Percentiles rank a stretch among this genome's conserved stretches.
Conservation (phyloP, 192 early-diverging fungal species). For the Umbelopsis sp. region DNA sequence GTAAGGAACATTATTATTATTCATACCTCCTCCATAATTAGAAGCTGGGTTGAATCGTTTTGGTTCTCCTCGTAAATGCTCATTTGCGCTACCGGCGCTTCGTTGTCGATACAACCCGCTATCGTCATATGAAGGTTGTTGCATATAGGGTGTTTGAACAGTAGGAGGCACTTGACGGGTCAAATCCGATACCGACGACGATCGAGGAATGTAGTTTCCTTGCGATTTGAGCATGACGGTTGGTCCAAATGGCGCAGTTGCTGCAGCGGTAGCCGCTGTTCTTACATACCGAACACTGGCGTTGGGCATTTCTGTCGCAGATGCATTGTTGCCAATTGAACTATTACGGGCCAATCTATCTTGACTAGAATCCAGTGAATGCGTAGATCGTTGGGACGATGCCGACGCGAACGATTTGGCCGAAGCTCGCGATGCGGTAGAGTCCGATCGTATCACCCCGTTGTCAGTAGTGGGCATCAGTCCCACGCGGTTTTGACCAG, state of each 20-base stretch:
- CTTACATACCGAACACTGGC: constrained; percentile 18
- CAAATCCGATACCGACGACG: not conserved
- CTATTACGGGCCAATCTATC: constrained; percentile 30
- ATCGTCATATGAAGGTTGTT: not conserved
- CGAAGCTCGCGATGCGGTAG: constrained; percentile 28
- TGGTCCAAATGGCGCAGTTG: not conserved
- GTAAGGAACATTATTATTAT: too few relatives aligned
- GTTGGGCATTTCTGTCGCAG: not conserved
- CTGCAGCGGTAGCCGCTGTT: not conserved
- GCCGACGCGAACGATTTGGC: constrained; percentile 13
- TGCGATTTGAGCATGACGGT: not conserved
- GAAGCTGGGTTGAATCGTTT: too few relatives aligned
- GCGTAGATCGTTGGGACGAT: constrained; percentile 25
- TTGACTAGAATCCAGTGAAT: constrained; percentile 27
- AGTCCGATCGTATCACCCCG: constrained; percentile 28
- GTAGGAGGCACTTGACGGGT: not conserved
- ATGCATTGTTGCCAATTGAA: constrained; percentile 24
- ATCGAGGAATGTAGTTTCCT: constrained; percentile 2
- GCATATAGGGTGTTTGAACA: not conserved
- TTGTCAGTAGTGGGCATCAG: not conserved
- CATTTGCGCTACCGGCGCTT: too few relatives aligned
- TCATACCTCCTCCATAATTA: too few relatives aligned
- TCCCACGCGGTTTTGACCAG: not conserved
- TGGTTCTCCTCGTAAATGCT: too few relatives aligned
- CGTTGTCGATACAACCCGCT: not conserved